These are phyloP conservation scores for Dendrostoma leiphaemia DNA, from an alignment of 2,329 filamentous ascomycete genomes.

Conservation along the genomic window DNA sequence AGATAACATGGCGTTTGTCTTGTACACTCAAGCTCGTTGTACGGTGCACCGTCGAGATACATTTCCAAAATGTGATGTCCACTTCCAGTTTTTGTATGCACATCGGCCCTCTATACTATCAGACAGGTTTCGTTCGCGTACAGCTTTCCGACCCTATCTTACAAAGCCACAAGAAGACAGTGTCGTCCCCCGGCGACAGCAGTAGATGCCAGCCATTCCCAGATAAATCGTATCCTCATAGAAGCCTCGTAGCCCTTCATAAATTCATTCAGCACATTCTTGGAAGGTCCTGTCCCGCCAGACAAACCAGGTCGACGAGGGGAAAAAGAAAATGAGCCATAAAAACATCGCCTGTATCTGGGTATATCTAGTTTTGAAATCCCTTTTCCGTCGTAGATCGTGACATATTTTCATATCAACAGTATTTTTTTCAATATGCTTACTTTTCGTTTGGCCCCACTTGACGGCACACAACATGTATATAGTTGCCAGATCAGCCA, in stretches of 20 bases:
- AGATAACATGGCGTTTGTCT: too few species aligned
- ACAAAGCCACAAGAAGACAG: background rate
- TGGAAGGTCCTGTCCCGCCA: background rate
- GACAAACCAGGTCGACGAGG: background rate
- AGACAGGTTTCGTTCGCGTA: background rate
- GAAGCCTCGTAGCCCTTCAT: background rate
- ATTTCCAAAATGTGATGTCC: background rate
- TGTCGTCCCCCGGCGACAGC: background rate
- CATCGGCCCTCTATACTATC: background rate
- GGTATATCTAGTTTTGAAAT: slow-evolving; percentile 3
- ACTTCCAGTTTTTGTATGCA: background rate
- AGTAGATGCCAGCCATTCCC: background rate
- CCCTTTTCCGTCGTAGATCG: background rate
- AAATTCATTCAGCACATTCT: background rate
- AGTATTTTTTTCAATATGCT: background rate
- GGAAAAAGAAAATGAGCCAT: background rate
- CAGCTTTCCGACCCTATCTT: background rate
- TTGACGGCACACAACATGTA: background rate
- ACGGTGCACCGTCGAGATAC: too few species aligned
- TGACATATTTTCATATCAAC: background rate
- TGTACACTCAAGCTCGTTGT: too few species aligned
- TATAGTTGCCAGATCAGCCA: too few species aligned
- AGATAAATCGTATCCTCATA: background rate
- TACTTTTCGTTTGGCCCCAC: background rate
- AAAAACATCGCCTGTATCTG: background rate